phyloP scores from a whole-genome alignment of 306 rosid species.

The Hippophae tibetana region DNA sequence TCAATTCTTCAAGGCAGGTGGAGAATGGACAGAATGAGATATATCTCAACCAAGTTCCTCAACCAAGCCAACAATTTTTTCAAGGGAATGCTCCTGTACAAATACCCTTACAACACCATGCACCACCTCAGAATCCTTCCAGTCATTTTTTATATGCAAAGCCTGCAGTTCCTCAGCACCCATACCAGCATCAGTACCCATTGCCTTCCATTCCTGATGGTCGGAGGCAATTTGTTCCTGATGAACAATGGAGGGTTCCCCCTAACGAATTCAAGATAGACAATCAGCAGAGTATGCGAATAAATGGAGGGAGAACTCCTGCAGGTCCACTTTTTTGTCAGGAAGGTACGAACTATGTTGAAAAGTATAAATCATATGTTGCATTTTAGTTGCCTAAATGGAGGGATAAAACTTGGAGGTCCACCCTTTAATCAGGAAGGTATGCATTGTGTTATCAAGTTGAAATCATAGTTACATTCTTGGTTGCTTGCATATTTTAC shows the following conservation, averaged over 20 bases:
- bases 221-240: conserved; percentile 59
- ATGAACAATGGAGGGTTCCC: conserved; percentile 78
- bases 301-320: conserved; percentile 59
- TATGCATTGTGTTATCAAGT: no score
- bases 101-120: conserved; percentile 63
- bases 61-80: conserved; percentile 58
- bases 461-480: no score
- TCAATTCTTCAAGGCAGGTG: conserved; percentile 59
- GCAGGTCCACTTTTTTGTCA: conserved; percentile 74
- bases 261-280: conserved; percentile 49
- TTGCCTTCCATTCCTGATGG: conserved; percentile 66
- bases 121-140: conserved; percentile 64
- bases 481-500: no score
- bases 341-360: conserved; percentile 50
- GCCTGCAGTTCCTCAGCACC: conserved; percentile 54
- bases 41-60: conserved; percentile 57
- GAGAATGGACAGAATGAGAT: conserved; percentile 69
- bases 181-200: conserved; percentile 64
- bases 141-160: conserved; percentile 67
- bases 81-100: conserved; percentile 56
- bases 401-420: no score
- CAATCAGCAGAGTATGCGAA: conserved; percentile 68
- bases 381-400: no score
- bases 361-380: neutral
- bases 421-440: no score